These are phyloP conservation scores for Solanum chaucha DNA, from an alignment of 257 asterid genomes.

Conservation along the genomic window DNA sequence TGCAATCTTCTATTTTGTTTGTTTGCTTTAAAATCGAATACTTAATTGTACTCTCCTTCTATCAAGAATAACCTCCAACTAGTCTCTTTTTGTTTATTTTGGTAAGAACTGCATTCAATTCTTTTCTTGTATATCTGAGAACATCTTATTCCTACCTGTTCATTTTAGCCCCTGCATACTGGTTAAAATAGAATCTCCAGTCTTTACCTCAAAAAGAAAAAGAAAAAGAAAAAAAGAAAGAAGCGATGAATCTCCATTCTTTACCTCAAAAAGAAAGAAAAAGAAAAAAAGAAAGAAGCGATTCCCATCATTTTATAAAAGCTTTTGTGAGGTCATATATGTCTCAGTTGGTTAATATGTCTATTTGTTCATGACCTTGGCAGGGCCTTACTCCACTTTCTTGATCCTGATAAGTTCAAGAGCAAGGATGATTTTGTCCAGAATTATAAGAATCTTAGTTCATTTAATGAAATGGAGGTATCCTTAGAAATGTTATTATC, in stretches of 20 bases:
- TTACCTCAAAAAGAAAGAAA: neutral
- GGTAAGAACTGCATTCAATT: neutral
- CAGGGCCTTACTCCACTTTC: conserved; percentile 99
- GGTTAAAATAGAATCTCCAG: neutral
- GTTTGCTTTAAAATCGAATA: neutral
- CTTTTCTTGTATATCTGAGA: neutral
- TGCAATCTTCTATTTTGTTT: neutral
- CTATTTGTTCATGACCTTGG: conserved; percentile 4
- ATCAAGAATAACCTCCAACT: neutral
- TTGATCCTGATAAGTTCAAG: conserved; percentile 83
- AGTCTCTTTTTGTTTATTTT: neutral
- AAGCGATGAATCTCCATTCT: neutral
- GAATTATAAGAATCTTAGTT: conserved; percentile 88
- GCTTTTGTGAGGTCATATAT: neutral
- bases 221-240: neutral
- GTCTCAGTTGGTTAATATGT: conserved; percentile 2
- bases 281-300: neutral
- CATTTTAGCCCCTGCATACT: neutral
- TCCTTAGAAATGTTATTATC: neutral
- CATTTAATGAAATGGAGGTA: conserved; percentile 90
- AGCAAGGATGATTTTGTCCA: conserved; percentile 90
- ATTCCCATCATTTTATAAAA: neutral
- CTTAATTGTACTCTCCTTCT: neutral
- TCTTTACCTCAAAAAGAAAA: neutral
- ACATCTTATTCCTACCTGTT: neutral